phyloP scores from a whole-genome alignment of 1,139 yeast species.

The Keqinozyma sinolaborantium region DNA sequence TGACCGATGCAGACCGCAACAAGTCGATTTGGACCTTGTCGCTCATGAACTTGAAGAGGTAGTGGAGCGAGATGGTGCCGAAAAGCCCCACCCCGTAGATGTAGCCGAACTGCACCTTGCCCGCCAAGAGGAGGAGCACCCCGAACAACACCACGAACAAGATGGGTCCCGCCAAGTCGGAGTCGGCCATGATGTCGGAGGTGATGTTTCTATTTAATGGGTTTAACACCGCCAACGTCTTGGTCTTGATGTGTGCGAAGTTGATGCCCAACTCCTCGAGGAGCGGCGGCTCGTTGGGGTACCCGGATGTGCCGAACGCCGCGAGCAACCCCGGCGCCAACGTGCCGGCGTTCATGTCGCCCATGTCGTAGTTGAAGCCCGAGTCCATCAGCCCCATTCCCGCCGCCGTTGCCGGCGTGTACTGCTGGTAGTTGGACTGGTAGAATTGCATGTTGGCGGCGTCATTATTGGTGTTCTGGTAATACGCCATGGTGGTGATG shows the following conservation, averaged over 20 bases:
- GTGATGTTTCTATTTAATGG: conserved; percentile 61
- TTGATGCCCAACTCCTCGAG: conserved; percentile 92
- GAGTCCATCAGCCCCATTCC: conserved; percentile 39
- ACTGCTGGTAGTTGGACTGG: conserved; percentile 38
- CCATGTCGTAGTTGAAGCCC: conserved; percentile 39
- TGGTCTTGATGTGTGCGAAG: conserved; percentile 78
- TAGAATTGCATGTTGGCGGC: conserved; percentile 46
- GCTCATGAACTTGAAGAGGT: conserved; percentile 84
- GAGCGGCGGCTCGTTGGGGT: conserved; percentile 89
- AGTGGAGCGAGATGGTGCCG: conserved; percentile 84
- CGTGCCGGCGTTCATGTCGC: conserved; percentile 49
- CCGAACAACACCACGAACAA: conserved; percentile 88
- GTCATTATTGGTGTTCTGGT: conserved; percentile 28
- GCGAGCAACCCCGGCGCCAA: conserved; percentile 79
- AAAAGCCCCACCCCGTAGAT: conserved; percentile 93
- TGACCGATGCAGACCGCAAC: conserved; percentile 78
- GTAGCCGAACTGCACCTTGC: conserved; percentile 95
- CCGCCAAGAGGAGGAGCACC: conserved; percentile 74
- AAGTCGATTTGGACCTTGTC: conserved; percentile 56
- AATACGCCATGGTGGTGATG: conserved; percentile 36
- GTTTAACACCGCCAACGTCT: conserved; percentile 83
- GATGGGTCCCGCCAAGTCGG: conserved; percentile 94
- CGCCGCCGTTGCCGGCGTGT: conserved; percentile 14
- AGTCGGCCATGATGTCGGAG: conserved; percentile 80
- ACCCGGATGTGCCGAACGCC: conserved; percentile 92